Evolutionary conservation across 805 yeast genomes (phyloP), one percentile per base, ranked within the genome.

Genomic region (Candida incommunis): DNA sequence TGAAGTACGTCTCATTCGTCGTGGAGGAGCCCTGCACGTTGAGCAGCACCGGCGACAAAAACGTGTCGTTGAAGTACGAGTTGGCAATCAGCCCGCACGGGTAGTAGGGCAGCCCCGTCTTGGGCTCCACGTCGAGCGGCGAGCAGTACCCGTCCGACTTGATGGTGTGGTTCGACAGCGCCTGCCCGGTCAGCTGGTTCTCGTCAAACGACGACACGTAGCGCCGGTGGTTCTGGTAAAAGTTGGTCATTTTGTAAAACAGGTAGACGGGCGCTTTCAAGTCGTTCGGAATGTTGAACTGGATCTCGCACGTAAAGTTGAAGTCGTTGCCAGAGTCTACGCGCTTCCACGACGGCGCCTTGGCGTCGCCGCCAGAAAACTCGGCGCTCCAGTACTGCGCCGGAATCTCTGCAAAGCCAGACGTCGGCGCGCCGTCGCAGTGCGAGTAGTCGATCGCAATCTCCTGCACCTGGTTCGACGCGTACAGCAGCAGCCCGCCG

Each of bases 11-110:
- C 20, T 43, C 47, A 42, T 58, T 55, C 22, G 43, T 53, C 46
- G 57, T 55, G 15, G 46, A 45, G 2, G 66, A 65, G 24, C 59
- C 64, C 26, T 63, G 57, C 20, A 59, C 51, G 47, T 54, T 51
- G 21, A 45, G 61, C 62, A 41, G 46, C 23, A 68, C 63, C 3
- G 80, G 81, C 16, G 69, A 64, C 4, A 74, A 66, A 57, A 84
- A 80, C 2, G 96, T 76, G 58, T 90, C 98, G 62, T 90, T 90
- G 70, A 92, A 90, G 62, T 75, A 63, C 0, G 96, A 85, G 64
- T 90, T 90, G 44, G 97, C 95, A 51, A 90, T 86, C 43, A 90
- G 71, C 0, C 98, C 98, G 66, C 97, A 92, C 16, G 98, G 98
- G 60, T 90, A 90, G 49, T 78, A 72, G 25, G 83, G 76, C 53